These are phyloP conservation scores for Epithemia pelagica DNA, from an alignment of 108 stramenopile genomes.

Conservation along the genomic window DNA sequence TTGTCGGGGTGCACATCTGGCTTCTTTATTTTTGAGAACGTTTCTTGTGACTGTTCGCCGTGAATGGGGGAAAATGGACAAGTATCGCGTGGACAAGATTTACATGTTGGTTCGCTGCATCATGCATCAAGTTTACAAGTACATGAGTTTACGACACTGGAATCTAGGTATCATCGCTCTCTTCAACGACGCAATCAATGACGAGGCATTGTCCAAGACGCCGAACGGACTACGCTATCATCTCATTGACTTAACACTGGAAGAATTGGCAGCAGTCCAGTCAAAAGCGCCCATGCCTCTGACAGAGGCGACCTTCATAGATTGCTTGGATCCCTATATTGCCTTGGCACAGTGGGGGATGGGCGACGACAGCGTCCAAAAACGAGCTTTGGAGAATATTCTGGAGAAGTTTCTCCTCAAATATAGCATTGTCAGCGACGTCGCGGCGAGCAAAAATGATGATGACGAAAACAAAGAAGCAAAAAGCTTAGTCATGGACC, in stretches of 20 bases:
- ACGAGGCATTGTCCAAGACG: constrained; percentile 71
- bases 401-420: constrained; percentile 67
- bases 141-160: constrained; percentile 82
- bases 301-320: constrained; percentile 80
- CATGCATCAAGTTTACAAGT: constrained; percentile 74
- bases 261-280: constrained; percentile 77
- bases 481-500: constrained; percentile 32
- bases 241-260: constrained; percentile 77
- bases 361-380: constrained; percentile 45
- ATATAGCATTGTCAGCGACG: constrained; percentile 58
- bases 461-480: constrained; percentile 8
- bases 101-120: constrained; percentile 79
- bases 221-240: constrained; percentile 86
- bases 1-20: constrained; percentile 83
- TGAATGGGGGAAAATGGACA: constrained; percentile 91
- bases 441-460: constrained; percentile 10
- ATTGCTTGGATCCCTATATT: constrained; percentile 79
- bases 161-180: constrained; percentile 74
- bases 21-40: constrained; percentile 66
- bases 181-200: constrained; percentile 82
- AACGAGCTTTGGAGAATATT: constrained; percentile 71
- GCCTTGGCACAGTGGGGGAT: constrained; percentile 54
- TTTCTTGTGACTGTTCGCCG: constrained; percentile 77
- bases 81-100: constrained; percentile 91
- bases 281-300: constrained; percentile 51